Conservation (phyloP, 352 stramenopile species). For the Globisporangium cederbergense region DNA sequence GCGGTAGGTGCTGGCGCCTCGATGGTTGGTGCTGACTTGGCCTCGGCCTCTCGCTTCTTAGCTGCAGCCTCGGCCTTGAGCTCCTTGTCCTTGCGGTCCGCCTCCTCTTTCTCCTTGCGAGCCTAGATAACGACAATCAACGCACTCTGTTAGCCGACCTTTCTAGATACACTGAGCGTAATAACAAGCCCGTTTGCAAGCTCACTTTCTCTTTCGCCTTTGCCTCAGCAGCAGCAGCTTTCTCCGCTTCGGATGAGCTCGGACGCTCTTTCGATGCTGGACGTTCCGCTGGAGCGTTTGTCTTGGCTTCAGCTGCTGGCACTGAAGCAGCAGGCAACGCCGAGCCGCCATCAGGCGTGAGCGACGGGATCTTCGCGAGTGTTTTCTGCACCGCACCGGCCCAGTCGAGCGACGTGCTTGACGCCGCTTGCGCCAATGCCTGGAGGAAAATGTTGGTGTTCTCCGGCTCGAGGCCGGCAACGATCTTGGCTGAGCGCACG, state of each 20-base stretch:
- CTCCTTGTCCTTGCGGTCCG: slow-evolving; percentile 25
- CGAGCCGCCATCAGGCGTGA: slow-evolving; percentile 44
- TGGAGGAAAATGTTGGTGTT: slow-evolving; percentile 85
- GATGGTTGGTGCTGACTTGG: slow-evolving; percentile 1
- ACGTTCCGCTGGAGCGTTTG: slow-evolving; percentile 17
- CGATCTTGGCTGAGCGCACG: slow-evolving; percentile 81
- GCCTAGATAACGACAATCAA: slow-evolving; percentile 7
- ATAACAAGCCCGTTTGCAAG: neutral
- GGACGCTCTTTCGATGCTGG: slow-evolving; percentile 44
- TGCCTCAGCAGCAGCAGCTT: slow-evolving; percentile 40
- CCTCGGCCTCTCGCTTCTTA: slow-evolving; percentile 20
- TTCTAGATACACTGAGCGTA: neutral
- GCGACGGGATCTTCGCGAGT: slow-evolving; percentile 58
- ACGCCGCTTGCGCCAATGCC: slow-evolving; percentile 51
- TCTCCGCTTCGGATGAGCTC: slow-evolving; percentile 29
- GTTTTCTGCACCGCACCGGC: slow-evolving; percentile 55
- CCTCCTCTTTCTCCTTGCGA: slow-evolving; percentile 32
- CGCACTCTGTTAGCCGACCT: neutral
- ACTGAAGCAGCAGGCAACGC: slow-evolving; percentile 15
- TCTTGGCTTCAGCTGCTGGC: slow-evolving; percentile 24
- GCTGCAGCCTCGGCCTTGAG: slow-evolving; percentile 29
- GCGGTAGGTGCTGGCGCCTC: slow-evolving; percentile 10
- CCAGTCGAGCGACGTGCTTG: slow-evolving; percentile 67
- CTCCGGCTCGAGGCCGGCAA: slow-evolving; percentile 78
- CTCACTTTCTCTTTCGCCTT: slow-evolving; percentile 31